Evolutionary conservation across 495 filamentous ascomycete species (phyloP), one percentile per base, ranked within the genome.

Genomic region (Tuber brumale): DNA sequence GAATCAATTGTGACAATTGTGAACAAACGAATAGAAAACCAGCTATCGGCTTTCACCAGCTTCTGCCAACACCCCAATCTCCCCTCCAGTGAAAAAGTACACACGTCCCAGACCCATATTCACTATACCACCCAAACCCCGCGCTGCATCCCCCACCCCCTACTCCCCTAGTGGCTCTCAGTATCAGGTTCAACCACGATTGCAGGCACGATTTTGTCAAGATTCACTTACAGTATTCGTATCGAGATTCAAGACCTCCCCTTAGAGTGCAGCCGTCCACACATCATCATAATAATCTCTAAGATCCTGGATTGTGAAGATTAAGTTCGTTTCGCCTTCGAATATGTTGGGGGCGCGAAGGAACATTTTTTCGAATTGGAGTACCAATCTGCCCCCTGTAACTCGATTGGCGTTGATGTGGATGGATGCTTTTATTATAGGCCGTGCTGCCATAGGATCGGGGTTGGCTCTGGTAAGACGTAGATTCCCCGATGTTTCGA

Each of bases 291-390:
- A 48, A 48, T 48, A 48, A 6, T 48, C 21, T 48, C 46, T 48
- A 9, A 76, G 43, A 74, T 74, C 45, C 21, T 66, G 43, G 1
- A 35, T 18, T 21, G 70, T 72, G 72, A 74, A 44, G 6, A n/a
- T n/a, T 21, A 57, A 61, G 44, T 76, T 31, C 18, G 21, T 46
- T 74, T 44, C 70, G 57, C 31, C 74, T 43, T 12, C 46, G 31
- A n/a, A 46, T 8, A 23, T 19, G 19, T 23, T 6, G n/a, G 70
- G 70, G 0, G 44, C 37, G 6, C 37, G 44, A 23, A 66, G 74
- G 69, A 76, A 76, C 21, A 74, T 19, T 27, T 76, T 42, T 27
- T 76, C 2, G 69, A 75, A 75, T n/a, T 37, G 9, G 41, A 73
- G 9, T 16, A 57, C 70, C 16, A 57, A 74, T 4, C 21, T 45